These are phyloP conservation scores for Geotrichum aggregatum DNA, from an alignment of 1,139 yeast genomes.

Conservation along the genomic window DNA sequence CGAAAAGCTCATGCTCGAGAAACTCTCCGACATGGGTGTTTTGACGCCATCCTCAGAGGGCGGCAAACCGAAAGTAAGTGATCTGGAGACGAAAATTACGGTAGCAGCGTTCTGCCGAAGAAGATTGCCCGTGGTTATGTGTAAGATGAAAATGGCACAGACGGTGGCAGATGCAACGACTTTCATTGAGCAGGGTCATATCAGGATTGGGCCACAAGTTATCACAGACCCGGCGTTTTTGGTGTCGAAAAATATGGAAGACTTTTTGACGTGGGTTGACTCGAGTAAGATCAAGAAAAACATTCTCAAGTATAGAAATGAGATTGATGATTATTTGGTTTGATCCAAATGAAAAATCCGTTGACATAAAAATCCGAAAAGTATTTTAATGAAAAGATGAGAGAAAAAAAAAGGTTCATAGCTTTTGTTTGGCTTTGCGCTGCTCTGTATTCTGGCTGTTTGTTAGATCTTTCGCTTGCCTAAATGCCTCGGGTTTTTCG, in stretches of 20 bases:
- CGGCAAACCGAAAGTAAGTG: conserved; percentile 84
- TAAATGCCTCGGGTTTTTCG: no score
- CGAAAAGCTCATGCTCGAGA: conserved; percentile 80
- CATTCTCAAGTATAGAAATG: conserved; percentile 79
- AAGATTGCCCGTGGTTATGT: conserved; percentile 92
- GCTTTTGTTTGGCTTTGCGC: no score
- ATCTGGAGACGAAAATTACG: conserved; percentile 82
- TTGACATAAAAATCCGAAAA: no score
- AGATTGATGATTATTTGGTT: conserved; percentile 43
- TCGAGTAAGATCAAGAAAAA: conserved; percentile 87
- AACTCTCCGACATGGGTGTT: conserved; percentile 82
- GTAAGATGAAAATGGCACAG: conserved; percentile 91
- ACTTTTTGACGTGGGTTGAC: conserved; percentile 96
- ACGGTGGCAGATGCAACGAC: conserved; percentile 84
- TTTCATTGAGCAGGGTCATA: conserved; percentile 94
- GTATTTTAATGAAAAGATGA: no score
- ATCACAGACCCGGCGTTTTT: conserved; percentile 94
- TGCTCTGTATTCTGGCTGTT: no score
- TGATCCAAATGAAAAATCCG: conserved; percentile 5
- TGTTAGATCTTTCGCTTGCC: no score
- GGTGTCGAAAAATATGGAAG: conserved; percentile 86
- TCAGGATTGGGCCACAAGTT: conserved; percentile 93
- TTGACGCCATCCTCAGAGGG: conserved; percentile 39
- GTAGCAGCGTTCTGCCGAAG: conserved; percentile 91
- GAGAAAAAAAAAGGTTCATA: no score